Evolutionary conservation across 805 yeast genomes (phyloP).

Genomic region (Metschnikowia continentalis): DNA sequence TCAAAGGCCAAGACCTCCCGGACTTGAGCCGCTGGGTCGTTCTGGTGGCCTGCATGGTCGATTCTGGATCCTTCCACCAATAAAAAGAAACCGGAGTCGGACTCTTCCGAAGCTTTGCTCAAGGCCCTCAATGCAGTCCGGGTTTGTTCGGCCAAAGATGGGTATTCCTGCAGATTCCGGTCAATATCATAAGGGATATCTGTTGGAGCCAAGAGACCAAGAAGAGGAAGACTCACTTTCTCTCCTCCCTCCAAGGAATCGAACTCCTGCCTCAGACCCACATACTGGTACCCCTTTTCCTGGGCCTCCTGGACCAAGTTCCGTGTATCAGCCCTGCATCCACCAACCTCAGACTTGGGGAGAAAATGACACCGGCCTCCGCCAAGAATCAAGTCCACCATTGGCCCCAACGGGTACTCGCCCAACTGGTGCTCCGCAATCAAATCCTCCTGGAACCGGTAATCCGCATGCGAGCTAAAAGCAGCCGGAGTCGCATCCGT

Average conservation of each 20-base stretch:
- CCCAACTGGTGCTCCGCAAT: slow-evolving; percentile 90
- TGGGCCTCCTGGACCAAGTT: slow-evolving; percentile 65
- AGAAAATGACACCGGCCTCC: slow-evolving; percentile 87
- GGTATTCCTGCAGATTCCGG: slow-evolving; percentile 55
- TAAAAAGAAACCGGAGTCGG: slow-evolving; percentile 81
- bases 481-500: slow-evolving; percentile 97
- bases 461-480: slow-evolving; percentile 74
- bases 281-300: slow-evolving; percentile 53
- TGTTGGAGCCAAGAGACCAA: slow-evolving; percentile 68
- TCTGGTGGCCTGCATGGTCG: slow-evolving; percentile 92
- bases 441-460: slow-evolving; percentile 72
- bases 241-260: slow-evolving; percentile 51
- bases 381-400: slow-evolving; percentile 81
- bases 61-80: slow-evolving; percentile 89
- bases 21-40: slow-evolving; percentile 93
- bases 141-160: slow-evolving; percentile 78
- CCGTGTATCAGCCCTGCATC: slow-evolving; percentile 67
- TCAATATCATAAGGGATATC: slow-evolving; percentile 88
- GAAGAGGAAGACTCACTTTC: slow-evolving; percentile 68
- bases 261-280: slow-evolving; percentile 55
- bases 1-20: slow-evolving; percentile 87
- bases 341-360: slow-evolving; percentile 46
- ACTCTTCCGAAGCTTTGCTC: slow-evolving; percentile 59
- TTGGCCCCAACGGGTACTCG: slow-evolving; percentile 69
- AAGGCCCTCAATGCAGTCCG: slow-evolving; percentile 68